Evolutionary conservation across 768 basidiomycete species (phyloP), one percentile per base, ranked within the genome.

Genomic region (Xerocomellus dryophilus): DNA sequence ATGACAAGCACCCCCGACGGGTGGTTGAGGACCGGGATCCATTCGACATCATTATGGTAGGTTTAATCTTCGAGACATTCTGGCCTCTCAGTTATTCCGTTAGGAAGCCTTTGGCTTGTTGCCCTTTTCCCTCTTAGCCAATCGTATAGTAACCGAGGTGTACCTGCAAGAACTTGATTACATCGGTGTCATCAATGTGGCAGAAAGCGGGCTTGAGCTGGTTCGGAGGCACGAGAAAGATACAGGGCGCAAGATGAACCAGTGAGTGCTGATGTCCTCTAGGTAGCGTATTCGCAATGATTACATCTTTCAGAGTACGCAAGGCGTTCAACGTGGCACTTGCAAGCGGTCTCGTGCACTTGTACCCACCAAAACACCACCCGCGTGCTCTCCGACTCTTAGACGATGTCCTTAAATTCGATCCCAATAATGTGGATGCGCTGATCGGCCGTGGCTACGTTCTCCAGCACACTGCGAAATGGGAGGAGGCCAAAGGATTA

Each of bases 321-420:
- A 80, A 81, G 44, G 83, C 83, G 4, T 82, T 97, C 65, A 84
- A 93, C 54, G 78, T 84, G 11, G 76, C 78, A 5, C 77, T 96
- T 12, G 87, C 84, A 2, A 86, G 83, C 0, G 83, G 90, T 5
- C 78, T 97, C 15, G 88, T 93, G 4, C 88, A 97, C 63, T 77
- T 89, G 45, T 91, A 83, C 68, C 85, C 95, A 27, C 96, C 96
- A 0, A 94, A 94, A 62, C 88, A 98, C 61, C 96, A 98, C 66
- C 61, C 74, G 11, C 83, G 86, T 47, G 96, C 97, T 2, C 73
- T 86, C 23, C 73, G 78, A 17, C 77, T 97, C 10, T 76, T 98
- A 20, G 82, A 89, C 31, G 82, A 85, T 5, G 78, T 96, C 15
- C 79, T 98, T 1, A 61, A 73, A 2, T 71, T 77, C 32, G 82